Percentiles rank a stretch among this genome's conserved stretches.
Conservation (phyloP, 768 basidiomycete species). For the Lentinula sp. region DNA sequence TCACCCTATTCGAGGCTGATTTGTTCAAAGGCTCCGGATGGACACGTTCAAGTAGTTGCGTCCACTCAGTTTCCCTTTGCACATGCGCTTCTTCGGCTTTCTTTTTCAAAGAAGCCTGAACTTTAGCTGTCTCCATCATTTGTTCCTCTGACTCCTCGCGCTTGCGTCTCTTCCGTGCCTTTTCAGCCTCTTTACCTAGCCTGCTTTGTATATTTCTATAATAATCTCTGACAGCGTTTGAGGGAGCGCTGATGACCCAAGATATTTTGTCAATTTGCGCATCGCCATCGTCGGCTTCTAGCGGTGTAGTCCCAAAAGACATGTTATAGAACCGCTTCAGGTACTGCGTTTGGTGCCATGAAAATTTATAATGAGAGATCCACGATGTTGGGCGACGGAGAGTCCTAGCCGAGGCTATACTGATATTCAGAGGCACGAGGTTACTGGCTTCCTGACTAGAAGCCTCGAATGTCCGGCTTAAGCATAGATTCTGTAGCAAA, state of each 20-base stretch:
- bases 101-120: conserved; percentile 46
- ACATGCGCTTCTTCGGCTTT: conserved; percentile 60
- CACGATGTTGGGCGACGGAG: conserved; percentile 58
- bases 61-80: conserved; percentile 64
- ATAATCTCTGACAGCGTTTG: conserved; percentile 36
- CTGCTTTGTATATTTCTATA: conserved; percentile 34
- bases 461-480: conserved; percentile 17
- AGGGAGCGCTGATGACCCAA: conserved; percentile 52
- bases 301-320: conserved; percentile 34
- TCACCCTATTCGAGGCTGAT: conserved; percentile 43
- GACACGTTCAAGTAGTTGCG: conserved; percentile 42
- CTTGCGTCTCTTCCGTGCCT: conserved; percentile 27
- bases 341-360: conserved; percentile 65
- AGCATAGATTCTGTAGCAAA: conserved; percentile 42
- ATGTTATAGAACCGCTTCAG: conserved; percentile 45
- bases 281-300: conserved; percentile 40
- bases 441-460: conserved; percentile 11
- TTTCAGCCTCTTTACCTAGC: conserved; percentile 36
- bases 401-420: conserved; percentile 32
- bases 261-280: conserved; percentile 39
- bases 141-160: conserved; percentile 25
- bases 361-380: conserved; percentile 54
- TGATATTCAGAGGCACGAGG: conserved; percentile 16
- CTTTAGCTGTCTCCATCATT: conserved; percentile 35
- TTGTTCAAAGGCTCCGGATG: conserved; percentile 49